phyloP scores from a whole-genome alignment of 495 filamentous ascomycete species.

The Podospora bellae-mahoneyi region DNA sequence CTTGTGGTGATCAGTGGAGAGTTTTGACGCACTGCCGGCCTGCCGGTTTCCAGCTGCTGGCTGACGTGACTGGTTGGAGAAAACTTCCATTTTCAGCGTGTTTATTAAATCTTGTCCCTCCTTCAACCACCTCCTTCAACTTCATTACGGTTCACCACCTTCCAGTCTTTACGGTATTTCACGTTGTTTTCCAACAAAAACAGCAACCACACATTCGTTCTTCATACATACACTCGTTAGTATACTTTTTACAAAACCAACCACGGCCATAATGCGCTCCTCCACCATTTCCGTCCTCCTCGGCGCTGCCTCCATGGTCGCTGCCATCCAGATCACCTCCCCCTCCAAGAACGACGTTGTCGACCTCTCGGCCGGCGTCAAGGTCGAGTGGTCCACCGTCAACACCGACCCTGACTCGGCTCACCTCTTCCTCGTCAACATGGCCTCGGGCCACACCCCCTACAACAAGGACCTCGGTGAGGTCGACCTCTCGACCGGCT shows the following conservation, averaged over 20 bases:
- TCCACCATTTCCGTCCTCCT: constrained; percentile 20
- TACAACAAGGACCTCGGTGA: constrained; percentile 31
- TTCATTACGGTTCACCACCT: not conserved
- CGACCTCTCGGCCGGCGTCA: constrained; percentile 24
- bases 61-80: not conserved
- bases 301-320: constrained; percentile 19
- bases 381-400: constrained; percentile 30
- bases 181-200: not conserved
- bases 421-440: constrained; percentile 34
- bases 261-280: constrained; percentile 26
- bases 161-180: not conserved
- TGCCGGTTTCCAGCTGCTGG: not conserved
- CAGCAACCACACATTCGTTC: constrained; percentile 1
- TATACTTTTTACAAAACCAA: constrained; percentile 4
- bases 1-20: constrained; percentile 7
- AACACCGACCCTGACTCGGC: constrained; percentile 27
- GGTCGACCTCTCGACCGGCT: constrained; percentile 28
- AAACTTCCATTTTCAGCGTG: not conserved
- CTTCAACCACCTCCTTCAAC: not conserved
- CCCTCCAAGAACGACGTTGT: constrained; percentile 27
- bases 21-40: not conserved
- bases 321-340: constrained; percentile 30
- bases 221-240: not conserved
- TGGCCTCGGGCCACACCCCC: constrained; percentile 31
- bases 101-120: not conserved